These are phyloP conservation scores for Chlorella variabilis DNA, from an alignment of 163 green algal genomes.

Conservation along the genomic window DNA sequence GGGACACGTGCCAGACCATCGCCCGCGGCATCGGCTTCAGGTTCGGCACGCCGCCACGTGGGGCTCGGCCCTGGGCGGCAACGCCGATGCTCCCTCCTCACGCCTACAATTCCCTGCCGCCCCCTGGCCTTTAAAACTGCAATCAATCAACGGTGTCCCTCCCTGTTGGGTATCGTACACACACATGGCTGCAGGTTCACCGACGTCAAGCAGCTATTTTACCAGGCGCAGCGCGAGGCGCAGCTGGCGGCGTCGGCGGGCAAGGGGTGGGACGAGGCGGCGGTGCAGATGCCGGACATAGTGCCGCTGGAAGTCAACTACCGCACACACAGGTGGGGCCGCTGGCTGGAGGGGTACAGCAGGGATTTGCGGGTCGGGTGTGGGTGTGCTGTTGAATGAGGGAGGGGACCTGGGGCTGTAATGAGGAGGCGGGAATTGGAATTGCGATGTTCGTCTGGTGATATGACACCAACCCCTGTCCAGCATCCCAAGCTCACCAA, in stretches of 20 bases:
- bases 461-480: too few relatives aligned
- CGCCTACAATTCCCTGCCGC: too few relatives aligned
- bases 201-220: conserved; percentile 39
- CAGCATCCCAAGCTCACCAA: too few relatives aligned
- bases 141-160: too few relatives aligned
- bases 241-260: neutral
- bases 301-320: conserved; percentile 60
- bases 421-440: too few relatives aligned
- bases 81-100: too few relatives aligned
- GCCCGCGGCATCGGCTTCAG: conserved; percentile 76
- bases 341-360: neutral
- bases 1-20: conserved; percentile 83
- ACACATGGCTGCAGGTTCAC: too few relatives aligned
- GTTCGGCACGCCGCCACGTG: too few relatives aligned
- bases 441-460: too few relatives aligned
- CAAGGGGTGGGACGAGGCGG: neutral
- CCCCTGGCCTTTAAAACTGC: too few relatives aligned
- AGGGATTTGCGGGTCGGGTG: neutral
- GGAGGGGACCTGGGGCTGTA: neutral
- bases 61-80: too few relatives aligned
- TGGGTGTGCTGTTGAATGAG: neutral
- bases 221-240: conserved; percentile 5
- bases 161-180: too few relatives aligned
- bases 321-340: conserved; percentile 58
- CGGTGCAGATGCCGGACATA: conserved; percentile 25